Conservation (phyloP, 768 basidiomycete genomes). For the Termitomyces sp. region DNA sequence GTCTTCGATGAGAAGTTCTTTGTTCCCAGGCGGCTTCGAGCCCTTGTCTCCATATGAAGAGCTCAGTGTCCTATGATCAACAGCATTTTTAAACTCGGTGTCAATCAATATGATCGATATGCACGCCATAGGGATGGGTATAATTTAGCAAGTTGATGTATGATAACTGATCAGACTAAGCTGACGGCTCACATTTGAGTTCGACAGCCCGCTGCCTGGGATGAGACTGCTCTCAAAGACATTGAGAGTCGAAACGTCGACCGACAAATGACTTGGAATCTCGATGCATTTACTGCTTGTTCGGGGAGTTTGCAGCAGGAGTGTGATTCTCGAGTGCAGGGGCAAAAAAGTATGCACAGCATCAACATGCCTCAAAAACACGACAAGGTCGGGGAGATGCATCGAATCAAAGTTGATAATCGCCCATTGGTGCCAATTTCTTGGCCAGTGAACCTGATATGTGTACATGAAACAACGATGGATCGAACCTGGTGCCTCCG, state of each 20-base stretch:
- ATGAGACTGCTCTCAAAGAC: neutral
- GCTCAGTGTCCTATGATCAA: too few species aligned
- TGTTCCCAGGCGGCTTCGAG: neutral
- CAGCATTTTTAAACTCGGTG: too few species aligned
- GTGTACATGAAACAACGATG: too few species aligned
- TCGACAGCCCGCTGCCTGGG: neutral
- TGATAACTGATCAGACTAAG: neutral
- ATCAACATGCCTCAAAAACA: too few species aligned
- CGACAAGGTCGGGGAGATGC: neutral
- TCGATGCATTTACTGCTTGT: neutral
- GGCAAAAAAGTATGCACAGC: neutral
- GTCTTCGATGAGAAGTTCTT: neutral
- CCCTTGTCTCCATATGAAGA: too few species aligned
- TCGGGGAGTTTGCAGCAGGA: neutral
- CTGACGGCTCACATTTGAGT: neutral
- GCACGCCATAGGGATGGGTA: neutral
- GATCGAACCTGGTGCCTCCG: too few species aligned
- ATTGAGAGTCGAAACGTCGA: neutral
- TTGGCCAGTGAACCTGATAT: too few species aligned
- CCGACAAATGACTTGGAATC: neutral
- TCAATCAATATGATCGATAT: too few species aligned
- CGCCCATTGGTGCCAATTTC: neutral
- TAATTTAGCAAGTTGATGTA: neutral
- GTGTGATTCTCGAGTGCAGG: neutral
- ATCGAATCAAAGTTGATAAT: neutral